Conservation (phyloP, 805 yeast genomes). For the Pichia membranifaciens region DNA sequence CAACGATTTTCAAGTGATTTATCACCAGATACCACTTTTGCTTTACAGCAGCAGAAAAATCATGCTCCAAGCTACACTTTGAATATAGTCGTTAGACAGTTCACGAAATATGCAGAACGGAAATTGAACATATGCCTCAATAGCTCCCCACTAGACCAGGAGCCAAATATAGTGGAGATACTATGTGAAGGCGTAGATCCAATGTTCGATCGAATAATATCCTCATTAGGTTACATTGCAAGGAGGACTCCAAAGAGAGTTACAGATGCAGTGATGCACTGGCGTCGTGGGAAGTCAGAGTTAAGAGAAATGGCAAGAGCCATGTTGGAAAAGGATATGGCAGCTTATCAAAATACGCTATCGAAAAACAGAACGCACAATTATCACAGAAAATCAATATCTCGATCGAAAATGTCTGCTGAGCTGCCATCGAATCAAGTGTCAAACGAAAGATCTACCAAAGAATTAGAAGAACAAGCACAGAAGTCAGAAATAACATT, state of each 20-base stretch:
- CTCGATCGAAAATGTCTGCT: conserved; percentile 15
- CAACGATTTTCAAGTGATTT: conserved; percentile 7
- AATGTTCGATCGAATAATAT: conserved; percentile 77
- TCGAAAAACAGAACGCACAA: conserved; percentile 3
- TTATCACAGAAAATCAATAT: conserved; percentile 24
- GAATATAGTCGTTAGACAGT: conserved; percentile 91
- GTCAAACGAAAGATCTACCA: conserved; percentile 11
- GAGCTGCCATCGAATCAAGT: not conserved
- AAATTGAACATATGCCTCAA: conserved; percentile 70
- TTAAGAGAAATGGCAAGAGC: conserved; percentile 62
- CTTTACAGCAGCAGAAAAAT: conserved; percentile 40
- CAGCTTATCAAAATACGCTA: conserved; percentile 19
- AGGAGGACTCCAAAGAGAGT: conserved; percentile 89
- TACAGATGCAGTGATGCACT: conserved; percentile 95
- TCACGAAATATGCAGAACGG: conserved; percentile 88
- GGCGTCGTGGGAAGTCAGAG: conserved; percentile 93
- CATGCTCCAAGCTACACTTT: conserved; percentile 76
- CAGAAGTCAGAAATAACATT: conserved; percentile 56
- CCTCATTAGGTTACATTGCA: conserved; percentile 86
- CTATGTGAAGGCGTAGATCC: conserved; percentile 84
- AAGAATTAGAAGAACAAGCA: conserved; percentile 24
- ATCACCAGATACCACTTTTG: conserved; percentile 24
- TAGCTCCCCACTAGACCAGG: conserved; percentile 56
- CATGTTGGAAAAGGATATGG: conserved; percentile 38
- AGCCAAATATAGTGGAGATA: conserved; percentile 73